These are phyloP conservation scores for Leptodermis oblonga DNA, from an alignment of 257 asterid genomes.

Conservation along the genomic window DNA sequence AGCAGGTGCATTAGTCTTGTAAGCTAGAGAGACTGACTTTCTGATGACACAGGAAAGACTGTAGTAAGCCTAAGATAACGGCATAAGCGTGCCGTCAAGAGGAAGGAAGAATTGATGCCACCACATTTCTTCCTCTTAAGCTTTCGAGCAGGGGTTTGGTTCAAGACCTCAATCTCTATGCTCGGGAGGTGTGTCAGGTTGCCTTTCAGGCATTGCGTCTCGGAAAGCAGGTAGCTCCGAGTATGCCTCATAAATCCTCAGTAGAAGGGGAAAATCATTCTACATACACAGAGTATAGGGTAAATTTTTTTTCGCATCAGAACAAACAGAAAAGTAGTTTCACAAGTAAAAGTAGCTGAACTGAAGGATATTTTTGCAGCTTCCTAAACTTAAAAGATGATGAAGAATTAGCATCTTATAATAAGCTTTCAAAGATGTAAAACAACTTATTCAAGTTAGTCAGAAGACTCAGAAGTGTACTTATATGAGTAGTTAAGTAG, in stretches of 20 bases:
- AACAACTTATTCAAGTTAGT: background rate
- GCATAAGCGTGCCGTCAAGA: too few species aligned
- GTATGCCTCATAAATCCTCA: conserved; percentile 5
- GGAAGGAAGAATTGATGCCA: too few species aligned
- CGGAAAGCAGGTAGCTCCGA: conserved; percentile 9
- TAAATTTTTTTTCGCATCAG: background rate
- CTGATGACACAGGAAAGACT: too few species aligned
- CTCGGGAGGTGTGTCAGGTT: conserved; percentile 7
- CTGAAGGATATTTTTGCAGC: background rate
- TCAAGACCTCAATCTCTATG: conserved; percentile 5
- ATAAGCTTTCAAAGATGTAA: too few species aligned
- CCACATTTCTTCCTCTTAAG: too few species aligned
- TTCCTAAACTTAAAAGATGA: background rate
- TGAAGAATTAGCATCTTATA: background rate
- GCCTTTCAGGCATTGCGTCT: conserved; percentile 4
- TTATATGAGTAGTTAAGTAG: background rate
- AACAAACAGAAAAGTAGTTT: background rate
- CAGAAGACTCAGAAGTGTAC: background rate
- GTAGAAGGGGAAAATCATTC: conserved; percentile 4
- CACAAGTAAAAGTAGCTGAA: background rate
- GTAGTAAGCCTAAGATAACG: too few species aligned
- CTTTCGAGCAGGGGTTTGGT: background rate
- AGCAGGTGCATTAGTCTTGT: too few species aligned
- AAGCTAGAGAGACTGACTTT: too few species aligned
- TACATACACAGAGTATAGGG: background rate